Base-by-base conservation (phyloP, 805 yeast species). In the Barnettozyma salicaria region DNA sequence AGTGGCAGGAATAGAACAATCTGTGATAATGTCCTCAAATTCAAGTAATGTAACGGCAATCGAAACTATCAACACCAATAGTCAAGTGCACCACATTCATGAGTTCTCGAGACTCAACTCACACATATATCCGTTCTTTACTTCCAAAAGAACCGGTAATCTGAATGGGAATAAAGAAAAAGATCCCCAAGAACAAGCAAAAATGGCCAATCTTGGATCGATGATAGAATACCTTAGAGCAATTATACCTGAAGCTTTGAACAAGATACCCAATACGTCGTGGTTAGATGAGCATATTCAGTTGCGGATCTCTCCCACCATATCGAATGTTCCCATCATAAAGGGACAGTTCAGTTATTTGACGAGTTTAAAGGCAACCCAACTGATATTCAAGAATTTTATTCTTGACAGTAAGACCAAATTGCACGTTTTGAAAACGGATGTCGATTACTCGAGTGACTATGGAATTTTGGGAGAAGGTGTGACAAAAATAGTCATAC, bases 271-370 rank as follows among this genome's bases (percentile, higher is more conserved):
- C 2, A 70, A 76, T 5, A 55, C 63, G 14, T 55, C 56, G 4
- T 50, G 61, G 11, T 40, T 80, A 5, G 67, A 76, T 25, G 58
- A 64, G 1, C 58, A 71, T 19, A 61, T 82, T 1, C 56, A 64
- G 11, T 59, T 82, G 16, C 56, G 83, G 13, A 56, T 82, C 2
- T 65, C 78, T 29, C 88, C 88, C 0, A 61, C 68, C 1, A 69
- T 72, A 30, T 68, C 67, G 32, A 69, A 68, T 40, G 45, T 78
- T 10, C 88, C 88, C 2, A 56, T 60, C 2, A 55, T 81, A 18
- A 67, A 67, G 32, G 86, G 87, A 0, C 67, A 60, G 22, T 59
- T 67, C 12, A 64, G 78, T 12, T 80, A 79, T 53, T 64, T 68
- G 29, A 67, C 80, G 3, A 67, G 81, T 0, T 56, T 73, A 42